phyloP scores from a whole-genome alignment of 2,329 filamentous ascomycete genomes.

The Nothomitra cinnamomea region DNA sequence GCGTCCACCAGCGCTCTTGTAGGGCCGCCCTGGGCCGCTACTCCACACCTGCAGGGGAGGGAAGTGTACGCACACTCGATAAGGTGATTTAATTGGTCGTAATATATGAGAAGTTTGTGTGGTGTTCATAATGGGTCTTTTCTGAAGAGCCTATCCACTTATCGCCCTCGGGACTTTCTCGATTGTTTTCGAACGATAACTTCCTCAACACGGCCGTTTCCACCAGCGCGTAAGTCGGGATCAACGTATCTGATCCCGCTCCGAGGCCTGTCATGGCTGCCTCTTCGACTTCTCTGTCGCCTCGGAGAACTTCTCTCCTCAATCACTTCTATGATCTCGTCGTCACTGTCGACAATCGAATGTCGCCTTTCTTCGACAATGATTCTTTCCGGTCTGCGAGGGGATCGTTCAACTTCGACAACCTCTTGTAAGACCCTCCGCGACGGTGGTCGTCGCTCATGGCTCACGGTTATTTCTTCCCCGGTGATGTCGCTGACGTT shows the following conservation, averaged over 20 bases:
- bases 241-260: constrained; percentile 3
- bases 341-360: neutral
- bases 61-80: too few relatives aligned
- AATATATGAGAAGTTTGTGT: neutral
- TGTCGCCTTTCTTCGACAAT: constrained; percentile 4
- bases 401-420: constrained; percentile 1
- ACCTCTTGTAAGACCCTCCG: neutral
- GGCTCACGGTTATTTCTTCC: neutral
- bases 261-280: neutral
- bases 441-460: neutral
- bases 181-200: neutral
- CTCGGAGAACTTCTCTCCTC: constrained; percentile 2
- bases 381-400: constrained; percentile 4
- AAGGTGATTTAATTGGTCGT: neutral
- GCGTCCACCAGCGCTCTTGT: too few relatives aligned
- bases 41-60: too few relatives aligned
- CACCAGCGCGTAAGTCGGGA: constrained; percentile 5
- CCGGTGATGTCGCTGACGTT: constrained; percentile 17
- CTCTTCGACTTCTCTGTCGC: neutral
- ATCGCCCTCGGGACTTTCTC: neutral
- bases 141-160: neutral
- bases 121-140: neutral
- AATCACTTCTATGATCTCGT: constrained; percentile 6
- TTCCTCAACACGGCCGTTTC: constrained; percentile 4
- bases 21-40: too few relatives aligned